phyloP scores from a whole-genome alignment of 2,329 filamentous ascomycete genomes.

The Trichoderma brevicompactum region DNA sequence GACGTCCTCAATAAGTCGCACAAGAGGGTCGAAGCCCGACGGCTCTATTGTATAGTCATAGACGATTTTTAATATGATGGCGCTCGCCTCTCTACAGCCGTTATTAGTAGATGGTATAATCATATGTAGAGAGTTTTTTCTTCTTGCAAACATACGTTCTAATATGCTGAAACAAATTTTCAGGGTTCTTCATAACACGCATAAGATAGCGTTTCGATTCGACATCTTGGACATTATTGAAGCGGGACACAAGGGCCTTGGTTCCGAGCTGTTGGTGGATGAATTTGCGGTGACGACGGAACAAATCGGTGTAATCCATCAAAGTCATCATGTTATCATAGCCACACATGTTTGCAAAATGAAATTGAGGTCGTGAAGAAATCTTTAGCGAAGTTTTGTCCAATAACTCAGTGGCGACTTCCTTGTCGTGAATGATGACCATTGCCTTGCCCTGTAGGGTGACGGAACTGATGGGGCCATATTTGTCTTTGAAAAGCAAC shows the following conservation, averaged over 20 bases:
- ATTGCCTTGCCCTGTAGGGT: neutral
- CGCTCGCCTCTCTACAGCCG: neutral
- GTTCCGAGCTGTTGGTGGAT: conserved; percentile 21
- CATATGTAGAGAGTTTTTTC: neutral
- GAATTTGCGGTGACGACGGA: conserved; percentile 6
- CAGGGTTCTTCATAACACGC: conserved; percentile 12
- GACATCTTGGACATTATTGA: conserved; percentile 19
- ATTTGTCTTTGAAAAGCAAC: conserved; percentile 43
- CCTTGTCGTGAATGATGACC: conserved; percentile 15
- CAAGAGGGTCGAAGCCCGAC: neutral
- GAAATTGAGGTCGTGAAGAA: conserved; percentile 3
- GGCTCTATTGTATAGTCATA: conserved; percentile 12
- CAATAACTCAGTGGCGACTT: neutral
- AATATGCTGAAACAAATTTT: conserved; percentile 10
- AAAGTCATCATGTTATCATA: conserved; percentile 29
- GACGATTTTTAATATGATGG: neutral
- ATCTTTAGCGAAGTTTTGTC: conserved; percentile 8
- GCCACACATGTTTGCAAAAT: conserved; percentile 34
- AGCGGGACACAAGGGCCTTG: neutral
- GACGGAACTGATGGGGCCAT: conserved; percentile 30
- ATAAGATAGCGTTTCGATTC: conserved; percentile 27
- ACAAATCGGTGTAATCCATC: neutral
- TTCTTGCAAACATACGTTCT: conserved; percentile 27
- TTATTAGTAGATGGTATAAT: neutral
- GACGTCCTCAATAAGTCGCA: neutral